phyloP scores from a whole-genome alignment of 2,329 filamentous ascomycete genomes.

The Verruconis gallopava region DNA sequence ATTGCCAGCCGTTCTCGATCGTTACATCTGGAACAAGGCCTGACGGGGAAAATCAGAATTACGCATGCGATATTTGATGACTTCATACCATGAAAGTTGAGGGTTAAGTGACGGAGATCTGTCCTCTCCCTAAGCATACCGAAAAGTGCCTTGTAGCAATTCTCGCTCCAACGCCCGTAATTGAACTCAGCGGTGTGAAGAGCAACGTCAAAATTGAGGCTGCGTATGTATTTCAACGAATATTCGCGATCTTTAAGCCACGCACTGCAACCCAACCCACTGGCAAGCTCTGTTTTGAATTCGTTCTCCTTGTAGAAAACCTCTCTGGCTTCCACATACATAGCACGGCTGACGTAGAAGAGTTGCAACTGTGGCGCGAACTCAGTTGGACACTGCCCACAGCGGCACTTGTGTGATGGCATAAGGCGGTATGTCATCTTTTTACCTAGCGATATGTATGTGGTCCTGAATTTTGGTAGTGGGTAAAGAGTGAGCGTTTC shows the following conservation, averaged over 20 bases:
- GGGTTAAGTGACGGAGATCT: neutral
- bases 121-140: neutral
- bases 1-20: too few relatives aligned
- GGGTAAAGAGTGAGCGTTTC: neutral
- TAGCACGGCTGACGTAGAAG: neutral
- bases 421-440: neutral
- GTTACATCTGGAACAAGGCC: too few relatives aligned
- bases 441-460: neutral
- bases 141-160: neutral
- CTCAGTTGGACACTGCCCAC: neutral
- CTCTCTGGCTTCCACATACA: neutral
- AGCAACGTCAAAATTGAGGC: neutral
- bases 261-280: neutral
- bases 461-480: neutral
- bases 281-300: neutral
- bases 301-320: conserved; percentile 1
- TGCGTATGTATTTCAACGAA: neutral
- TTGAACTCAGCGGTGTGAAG: neutral
- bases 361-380: neutral
- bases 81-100: neutral
- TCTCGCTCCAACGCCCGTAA: neutral
- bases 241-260: neutral
- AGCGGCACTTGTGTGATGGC: neutral
- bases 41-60: too few relatives aligned
- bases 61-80: too few relatives aligned